Conservation (phyloP, 768 basidiomycete genomes). For the Solioccasus polychromus region DNA sequence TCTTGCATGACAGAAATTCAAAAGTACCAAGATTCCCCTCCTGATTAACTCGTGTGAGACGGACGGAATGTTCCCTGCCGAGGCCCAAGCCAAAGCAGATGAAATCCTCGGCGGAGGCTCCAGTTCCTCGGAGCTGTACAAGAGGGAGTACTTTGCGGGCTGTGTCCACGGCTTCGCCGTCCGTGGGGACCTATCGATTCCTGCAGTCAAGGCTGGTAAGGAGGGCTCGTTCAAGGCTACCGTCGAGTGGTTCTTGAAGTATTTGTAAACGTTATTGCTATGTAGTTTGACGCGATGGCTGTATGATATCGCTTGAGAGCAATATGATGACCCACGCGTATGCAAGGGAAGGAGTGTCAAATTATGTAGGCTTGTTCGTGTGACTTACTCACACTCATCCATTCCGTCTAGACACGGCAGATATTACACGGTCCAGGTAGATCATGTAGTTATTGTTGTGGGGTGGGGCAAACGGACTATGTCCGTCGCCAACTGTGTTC, state of each 20-base stretch:
- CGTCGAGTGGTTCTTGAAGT: slow-evolving; percentile 51
- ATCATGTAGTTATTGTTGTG: too few relatives aligned
- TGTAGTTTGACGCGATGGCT: too few relatives aligned
- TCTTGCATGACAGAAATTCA: slow-evolving; percentile 43
- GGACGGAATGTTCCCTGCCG: slow-evolving; percentile 50
- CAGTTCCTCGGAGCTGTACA: slow-evolving; percentile 42
- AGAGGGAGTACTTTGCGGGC: slow-evolving; percentile 29
- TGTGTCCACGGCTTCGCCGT: slow-evolving; percentile 57
- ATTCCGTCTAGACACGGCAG: too few relatives aligned
- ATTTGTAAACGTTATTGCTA: too few relatives aligned
- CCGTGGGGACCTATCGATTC: slow-evolving; percentile 45
- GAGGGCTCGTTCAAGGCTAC: slow-evolving; percentile 51
- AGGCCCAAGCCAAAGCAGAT: slow-evolving; percentile 45
- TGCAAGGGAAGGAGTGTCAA: too few relatives aligned
- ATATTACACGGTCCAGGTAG: too few relatives aligned
- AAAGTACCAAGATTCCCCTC: slow-evolving; percentile 48
- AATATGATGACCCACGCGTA: too few relatives aligned
- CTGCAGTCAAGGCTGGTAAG: slow-evolving; percentile 56
- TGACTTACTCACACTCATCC: too few relatives aligned
- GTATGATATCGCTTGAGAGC: too few relatives aligned
- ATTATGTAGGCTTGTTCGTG: too few relatives aligned
- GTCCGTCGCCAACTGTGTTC: too few relatives aligned
- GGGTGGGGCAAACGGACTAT: too few relatives aligned
- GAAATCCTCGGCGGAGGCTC: slow-evolving; percentile 45
- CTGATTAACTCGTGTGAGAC: slow-evolving; percentile 65